Base-by-base conservation (phyloP, 2,329 filamentous ascomycete species). In the Botrytis medusae region DNA sequence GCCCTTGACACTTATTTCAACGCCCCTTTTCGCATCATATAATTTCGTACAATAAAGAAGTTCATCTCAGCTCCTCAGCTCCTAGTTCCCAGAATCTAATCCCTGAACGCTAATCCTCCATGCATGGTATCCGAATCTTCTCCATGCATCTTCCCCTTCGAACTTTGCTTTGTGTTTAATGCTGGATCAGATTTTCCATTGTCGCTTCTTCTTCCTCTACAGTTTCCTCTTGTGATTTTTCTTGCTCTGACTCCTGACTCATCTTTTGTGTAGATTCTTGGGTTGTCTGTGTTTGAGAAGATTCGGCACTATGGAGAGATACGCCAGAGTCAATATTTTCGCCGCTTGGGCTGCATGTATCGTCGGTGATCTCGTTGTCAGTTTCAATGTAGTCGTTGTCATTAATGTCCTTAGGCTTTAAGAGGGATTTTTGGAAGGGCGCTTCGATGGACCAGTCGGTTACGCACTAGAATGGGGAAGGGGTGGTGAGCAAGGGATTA, bases 391-490 rank as follows among this genome's bases (percentile, higher is more conserved):
- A 68, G 14, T 68, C 65, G 20, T 68, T 42, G 10, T 42, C 9
- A 6, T 68, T 68, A 2, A 42, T 16, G 25, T 68, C 65, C 2
- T 16, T n/a, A 2, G 65, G 48, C 29, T 68, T 32, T 3, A 68
- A 29, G 34, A 68, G 65, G n/a, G 34, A 42, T 68, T 32, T 57
- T 7, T 68, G 65, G 1, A 68, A 68, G 4, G 65, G 65, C 0
- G 65, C 65, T 68, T 68, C 65, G 48, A 68, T 16, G 6, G 65
- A 57, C 46, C 48, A 57, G 22, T 68, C 65, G 65, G 48, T 68
- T 68, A 42, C 8, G 48, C 46, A 54, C 65, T 68, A 0, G 16
- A 0, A 1, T 4, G 29, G 6, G 3, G 9, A 14, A 18, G 2
- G 4, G 5, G 2, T 25, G 10, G 4, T 68, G 57, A 42, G 64